Evolutionary conservation across 2,329 filamentous ascomycete species (phyloP).

Genomic region (Trichoderma sp.): DNA sequence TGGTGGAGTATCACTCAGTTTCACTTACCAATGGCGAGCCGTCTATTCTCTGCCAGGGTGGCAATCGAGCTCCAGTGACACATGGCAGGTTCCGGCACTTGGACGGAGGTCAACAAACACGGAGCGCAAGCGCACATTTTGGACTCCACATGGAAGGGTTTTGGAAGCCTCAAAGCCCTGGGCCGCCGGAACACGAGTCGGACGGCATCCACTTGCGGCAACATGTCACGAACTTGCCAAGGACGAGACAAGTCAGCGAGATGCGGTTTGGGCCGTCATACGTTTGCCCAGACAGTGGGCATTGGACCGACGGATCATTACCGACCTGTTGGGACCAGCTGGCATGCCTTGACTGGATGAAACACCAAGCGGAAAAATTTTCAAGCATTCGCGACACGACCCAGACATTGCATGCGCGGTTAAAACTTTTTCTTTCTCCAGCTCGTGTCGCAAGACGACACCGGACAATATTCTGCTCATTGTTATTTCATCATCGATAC

Average conservation of each 20-base stretch:
- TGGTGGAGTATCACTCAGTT: background rate
- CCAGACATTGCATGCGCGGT: conserved; percentile 18
- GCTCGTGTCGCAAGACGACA: background rate
- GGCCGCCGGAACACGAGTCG: conserved; percentile 22
- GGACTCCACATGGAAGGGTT: conserved; percentile 28
- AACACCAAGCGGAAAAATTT: conserved; percentile 6
- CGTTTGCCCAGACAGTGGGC: background rate
- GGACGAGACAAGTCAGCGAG: background rate
- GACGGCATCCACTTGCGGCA: conserved; percentile 8
- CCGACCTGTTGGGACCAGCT: conserved; percentile 7
- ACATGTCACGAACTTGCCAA: conserved; percentile 5
- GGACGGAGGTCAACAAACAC: background rate
- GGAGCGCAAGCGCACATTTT: conserved; percentile 4
- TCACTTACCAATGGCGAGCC: conserved; percentile 16
- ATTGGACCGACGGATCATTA: background rate
- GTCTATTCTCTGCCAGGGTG: background rate
- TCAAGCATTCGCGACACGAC: conserved; percentile 10
- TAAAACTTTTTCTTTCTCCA: background rate
- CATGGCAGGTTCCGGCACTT: conserved; percentile 23
- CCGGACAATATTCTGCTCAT: background rate
- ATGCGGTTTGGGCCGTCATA: conserved; percentile 4
- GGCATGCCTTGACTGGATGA: conserved; percentile 24
- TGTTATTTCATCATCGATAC: background rate
- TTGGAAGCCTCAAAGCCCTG: conserved; percentile 26
- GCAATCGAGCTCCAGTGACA: conserved; percentile 18